Percentiles rank a stretch among this genome's conserved stretches.
Evolutionary conservation across 202 grass and related monocot genomes (phyloP).

Genomic region (Setaria italica): DNA sequence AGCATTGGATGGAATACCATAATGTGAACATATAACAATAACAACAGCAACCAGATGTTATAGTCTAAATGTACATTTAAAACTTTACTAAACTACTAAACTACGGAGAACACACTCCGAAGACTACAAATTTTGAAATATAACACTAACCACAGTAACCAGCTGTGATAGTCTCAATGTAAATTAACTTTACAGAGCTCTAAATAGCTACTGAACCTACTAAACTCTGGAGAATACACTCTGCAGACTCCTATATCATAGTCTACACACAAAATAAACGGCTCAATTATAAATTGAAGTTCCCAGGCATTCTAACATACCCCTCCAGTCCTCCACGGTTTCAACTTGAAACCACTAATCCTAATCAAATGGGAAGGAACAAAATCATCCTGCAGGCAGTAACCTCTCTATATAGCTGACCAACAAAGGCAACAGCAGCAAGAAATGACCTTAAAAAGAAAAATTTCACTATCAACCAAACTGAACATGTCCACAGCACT

Average conservation of each 20-base stretch:
- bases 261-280: slow-evolving; percentile 11
- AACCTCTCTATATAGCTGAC: slow-evolving; percentile 3
- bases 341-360: background rate
- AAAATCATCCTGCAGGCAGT: slow-evolving; percentile 2
- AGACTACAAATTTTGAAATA: background rate
- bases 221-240: background rate
- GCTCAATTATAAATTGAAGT: background rate
- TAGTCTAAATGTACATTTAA: background rate
- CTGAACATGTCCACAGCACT: background rate
- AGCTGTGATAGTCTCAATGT: background rate
- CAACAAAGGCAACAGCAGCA: background rate
- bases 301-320: background rate
- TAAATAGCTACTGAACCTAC: background rate
- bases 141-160: background rate
- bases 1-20: background rate
- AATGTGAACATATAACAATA: background rate
- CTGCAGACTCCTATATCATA: background rate
- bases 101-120: background rate
- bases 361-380: background rate
- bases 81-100: background rate
- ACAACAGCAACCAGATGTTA: background rate
- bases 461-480: background rate
- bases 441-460: background rate
- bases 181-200: background rate
- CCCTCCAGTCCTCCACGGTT: slow-evolving; percentile 14